Conservation (phyloP, 257 asterid genomes). For the Penstemon barbatus region DNA sequence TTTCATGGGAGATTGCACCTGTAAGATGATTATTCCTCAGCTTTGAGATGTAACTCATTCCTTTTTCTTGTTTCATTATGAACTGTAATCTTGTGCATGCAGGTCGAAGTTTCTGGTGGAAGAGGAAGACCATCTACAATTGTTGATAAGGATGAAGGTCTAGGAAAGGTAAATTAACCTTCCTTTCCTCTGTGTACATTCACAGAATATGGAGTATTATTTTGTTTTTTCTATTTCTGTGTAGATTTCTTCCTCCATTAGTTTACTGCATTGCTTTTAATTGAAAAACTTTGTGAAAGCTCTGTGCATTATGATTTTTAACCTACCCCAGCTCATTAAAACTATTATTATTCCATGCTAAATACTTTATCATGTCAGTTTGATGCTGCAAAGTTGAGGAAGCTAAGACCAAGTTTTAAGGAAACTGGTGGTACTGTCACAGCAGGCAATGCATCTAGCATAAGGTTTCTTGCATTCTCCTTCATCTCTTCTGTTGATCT, state of each 20-base stretch:
- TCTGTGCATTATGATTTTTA: not conserved
- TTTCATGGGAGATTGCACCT: constrained; percentile 92
- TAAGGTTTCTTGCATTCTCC: constrained; percentile 55
- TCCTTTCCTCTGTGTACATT: not conserved
- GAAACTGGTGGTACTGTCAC: constrained; percentile 94
- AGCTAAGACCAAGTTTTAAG: constrained; percentile 97
- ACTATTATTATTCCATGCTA: constrained; percentile 8
- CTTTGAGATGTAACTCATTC: constrained; percentile 17
- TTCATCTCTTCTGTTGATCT: constrained; percentile 7
- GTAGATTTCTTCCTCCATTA: constrained; percentile 1
- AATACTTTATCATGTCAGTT: constrained; percentile 52
- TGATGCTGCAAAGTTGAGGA: constrained; percentile 91
- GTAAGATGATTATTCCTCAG: constrained; percentile 44
- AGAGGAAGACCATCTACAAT: constrained; percentile 90
- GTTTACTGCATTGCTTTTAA: constrained; percentile 2
- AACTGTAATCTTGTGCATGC: constrained; percentile 35
- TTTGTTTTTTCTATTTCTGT: not conserved
- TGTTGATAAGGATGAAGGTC: constrained; percentile 94
- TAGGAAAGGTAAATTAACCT: constrained; percentile 74
- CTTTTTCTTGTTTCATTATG: constrained; percentile 18
- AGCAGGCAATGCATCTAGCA: constrained; percentile 98
- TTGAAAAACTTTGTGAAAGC: not conserved
- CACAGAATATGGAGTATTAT: not conserved
- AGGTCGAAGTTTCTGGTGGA: constrained; percentile 99
- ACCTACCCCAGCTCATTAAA: not conserved